Base-by-base conservation (phyloP, 495 filamentous ascomycete genomes). In the Xylaria grammica region DNA sequence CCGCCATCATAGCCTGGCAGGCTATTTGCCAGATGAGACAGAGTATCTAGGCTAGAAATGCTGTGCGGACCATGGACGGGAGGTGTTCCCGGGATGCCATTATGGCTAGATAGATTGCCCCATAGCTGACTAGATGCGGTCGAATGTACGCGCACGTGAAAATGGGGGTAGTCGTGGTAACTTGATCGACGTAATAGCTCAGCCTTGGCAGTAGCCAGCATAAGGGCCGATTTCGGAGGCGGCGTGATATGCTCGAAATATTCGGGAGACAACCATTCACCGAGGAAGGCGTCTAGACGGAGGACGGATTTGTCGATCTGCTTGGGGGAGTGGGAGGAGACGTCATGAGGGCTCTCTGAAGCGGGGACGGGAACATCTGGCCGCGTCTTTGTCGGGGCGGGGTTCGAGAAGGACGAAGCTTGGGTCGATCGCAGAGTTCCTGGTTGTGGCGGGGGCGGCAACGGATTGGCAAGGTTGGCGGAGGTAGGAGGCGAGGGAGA, bases 161-260 rank as follows among this genome's bases (percentile, higher is more conserved):
- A 75, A 34, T 75, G 73, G 20, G 79, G 76, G 56, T 83, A 79
- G 52, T 82, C 80, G 57, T 77, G 77, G 66, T 86, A 84, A 62
- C 92, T 88, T 56, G 88, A 90, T 27, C 85, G 85, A 52, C 89
- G 86, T 13, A 96, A 79, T 5, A 97, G 76, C 67, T 96, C 92
- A 5, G 89, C 90, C 76, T 97, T 98, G 11, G 95, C 93, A 11
- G 84, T 84, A 17, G 90, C 89, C 1, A 97, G 83, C 91, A 99
- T 93, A 76, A 93, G 85, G 17, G 89, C 84, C 2, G 92, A 94
- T 48, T 84, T 84, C 2, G 95, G 96, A 15, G 95, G 95, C 2
- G 93, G 92, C 10, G 90, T 94, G 69, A 98, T 97, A 34, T 89
- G 81, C 45, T 94, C 93, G 70, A 91, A 99, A 71, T 99, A 99